phyloP scores from a whole-genome alignment of 345 rosid species.

The Linum trigynum region DNA sequence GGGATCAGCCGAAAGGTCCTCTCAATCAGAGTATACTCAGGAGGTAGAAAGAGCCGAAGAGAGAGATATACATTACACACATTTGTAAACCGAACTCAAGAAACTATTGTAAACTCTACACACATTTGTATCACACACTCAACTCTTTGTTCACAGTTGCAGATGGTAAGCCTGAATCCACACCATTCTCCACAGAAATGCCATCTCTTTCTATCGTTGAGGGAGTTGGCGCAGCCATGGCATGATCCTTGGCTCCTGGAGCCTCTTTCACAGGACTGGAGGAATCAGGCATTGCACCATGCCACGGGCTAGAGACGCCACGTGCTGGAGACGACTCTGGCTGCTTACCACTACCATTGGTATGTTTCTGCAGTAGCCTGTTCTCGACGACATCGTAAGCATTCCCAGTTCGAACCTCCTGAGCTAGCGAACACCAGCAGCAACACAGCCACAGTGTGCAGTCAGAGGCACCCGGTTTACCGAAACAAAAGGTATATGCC shows the following conservation, averaged over 20 bases:
- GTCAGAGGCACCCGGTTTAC: conserved; percentile 43
- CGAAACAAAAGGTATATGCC: conserved; percentile 61
- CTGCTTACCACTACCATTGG: conserved; percentile 10
- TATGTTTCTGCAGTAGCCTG: conserved; percentile 29
- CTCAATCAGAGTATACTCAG: too few relatives aligned
- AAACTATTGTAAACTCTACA: neutral
- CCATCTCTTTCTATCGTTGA: conserved; percentile 38
- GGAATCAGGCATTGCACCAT: conserved; percentile 19
- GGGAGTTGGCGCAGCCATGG: conserved; percentile 62
- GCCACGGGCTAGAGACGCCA: conserved; percentile 30
- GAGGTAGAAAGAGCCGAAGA: too few relatives aligned
- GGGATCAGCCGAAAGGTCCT: too few relatives aligned
- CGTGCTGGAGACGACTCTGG: conserved; percentile 42
- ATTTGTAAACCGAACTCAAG: too few relatives aligned
- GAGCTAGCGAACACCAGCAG: conserved; percentile 92
- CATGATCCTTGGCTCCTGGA: conserved; percentile 32
- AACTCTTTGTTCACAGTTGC: neutral
- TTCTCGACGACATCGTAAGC: conserved; percentile 61
- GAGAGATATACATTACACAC: too few relatives aligned
- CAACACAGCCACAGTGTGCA: conserved; percentile 77
- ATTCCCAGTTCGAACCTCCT: conserved; percentile 78
- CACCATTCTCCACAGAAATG: neutral
- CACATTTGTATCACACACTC: neutral
- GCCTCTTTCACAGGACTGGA: conserved; percentile 44
- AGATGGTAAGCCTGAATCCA: neutral